Evolutionary conservation across 1,284 basidiomycete species (phyloP).

Genomic region (Boletellus deceptivus): DNA sequence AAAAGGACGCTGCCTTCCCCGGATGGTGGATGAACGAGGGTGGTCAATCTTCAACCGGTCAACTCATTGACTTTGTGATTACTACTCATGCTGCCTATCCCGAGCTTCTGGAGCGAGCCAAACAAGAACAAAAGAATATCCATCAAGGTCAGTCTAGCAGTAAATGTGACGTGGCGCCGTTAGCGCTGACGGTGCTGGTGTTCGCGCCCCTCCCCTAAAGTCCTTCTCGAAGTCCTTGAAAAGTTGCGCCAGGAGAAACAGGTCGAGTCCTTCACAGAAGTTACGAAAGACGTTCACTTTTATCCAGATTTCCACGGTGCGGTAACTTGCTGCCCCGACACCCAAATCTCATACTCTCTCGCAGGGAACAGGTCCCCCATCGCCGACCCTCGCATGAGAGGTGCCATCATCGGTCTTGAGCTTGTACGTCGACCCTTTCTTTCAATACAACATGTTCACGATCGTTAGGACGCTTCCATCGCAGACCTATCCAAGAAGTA

Average conservation of each 20-base stretch:
- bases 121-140: conserved; percentile 54
- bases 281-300: conserved; percentile 88
- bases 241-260: conserved; percentile 58
- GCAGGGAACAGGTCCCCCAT: conserved; percentile 93
- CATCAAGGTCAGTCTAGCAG: conserved; percentile 46
- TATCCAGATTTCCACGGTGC: conserved; percentile 91
- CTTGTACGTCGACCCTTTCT: conserved; percentile 47
- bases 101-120: conserved; percentile 59
- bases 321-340: not conserved
- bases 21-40: conserved; percentile 99
- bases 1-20: conserved; percentile 80
- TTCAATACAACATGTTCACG: not conserved
- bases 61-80: conserved; percentile 94
- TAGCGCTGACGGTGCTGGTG: not conserved
- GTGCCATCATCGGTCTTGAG: conserved; percentile 85
- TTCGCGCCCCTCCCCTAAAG: conserved; percentile 36
- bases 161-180: not conserved
- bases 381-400: conserved; percentile 91
- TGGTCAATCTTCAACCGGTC: conserved; percentile 97
- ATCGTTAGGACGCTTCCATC: conserved; percentile 64
- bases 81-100: conserved; percentile 87
- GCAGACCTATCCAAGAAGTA: conserved; percentile 88
- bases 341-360: conserved; percentile 1
- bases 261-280: conserved; percentile 69
- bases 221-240: conserved; percentile 77